phyloP scores from a whole-genome alignment of 108 stramenopile genomes.

The Cyclotella baltica region DNA sequence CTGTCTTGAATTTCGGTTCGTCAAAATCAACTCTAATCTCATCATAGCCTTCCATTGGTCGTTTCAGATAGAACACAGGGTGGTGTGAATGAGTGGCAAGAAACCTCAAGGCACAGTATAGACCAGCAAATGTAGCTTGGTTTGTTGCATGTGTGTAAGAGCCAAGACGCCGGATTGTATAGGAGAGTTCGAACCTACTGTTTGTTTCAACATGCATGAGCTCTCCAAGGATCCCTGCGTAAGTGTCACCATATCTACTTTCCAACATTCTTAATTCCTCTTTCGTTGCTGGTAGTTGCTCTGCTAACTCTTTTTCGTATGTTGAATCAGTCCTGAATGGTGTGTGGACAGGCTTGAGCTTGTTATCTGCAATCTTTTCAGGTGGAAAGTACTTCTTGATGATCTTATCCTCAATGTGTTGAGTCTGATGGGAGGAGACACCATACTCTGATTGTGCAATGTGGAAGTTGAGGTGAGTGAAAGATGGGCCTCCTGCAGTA shows the following conservation, averaged over 20 bases:
- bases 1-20: slow-evolving; percentile 3
- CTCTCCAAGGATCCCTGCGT: background rate
- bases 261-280: slow-evolving; percentile 5
- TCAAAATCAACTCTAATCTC: background rate
- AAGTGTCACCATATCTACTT: background rate
- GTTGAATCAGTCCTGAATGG: slow-evolving; percentile 18
- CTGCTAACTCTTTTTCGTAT: slow-evolving; percentile 13
- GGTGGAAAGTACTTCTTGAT: slow-evolving; percentile 5
- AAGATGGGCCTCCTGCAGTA: background rate
- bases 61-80: slow-evolving; percentile 12
- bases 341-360: slow-evolving; percentile 22
- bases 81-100: slow-evolving; percentile 20
- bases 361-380: background rate
- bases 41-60: background rate
- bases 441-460: slow-evolving; percentile 14
- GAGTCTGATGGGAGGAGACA: slow-evolving; percentile 4
- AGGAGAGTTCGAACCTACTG: slow-evolving; percentile 8
- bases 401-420: slow-evolving; percentile 11
- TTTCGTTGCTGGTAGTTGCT: slow-evolving; percentile 1
- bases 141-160: background rate
- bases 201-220: slow-evolving; percentile 10
- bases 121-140: slow-evolving; percentile 7
- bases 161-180: background rate
- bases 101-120: slow-evolving; percentile 1
- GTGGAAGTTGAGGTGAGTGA: slow-evolving; percentile 8